These are phyloP conservation scores for Fallopia convolvulus DNA, from an alignment of 148 eudicot species.

Conservation along the genomic window DNA sequence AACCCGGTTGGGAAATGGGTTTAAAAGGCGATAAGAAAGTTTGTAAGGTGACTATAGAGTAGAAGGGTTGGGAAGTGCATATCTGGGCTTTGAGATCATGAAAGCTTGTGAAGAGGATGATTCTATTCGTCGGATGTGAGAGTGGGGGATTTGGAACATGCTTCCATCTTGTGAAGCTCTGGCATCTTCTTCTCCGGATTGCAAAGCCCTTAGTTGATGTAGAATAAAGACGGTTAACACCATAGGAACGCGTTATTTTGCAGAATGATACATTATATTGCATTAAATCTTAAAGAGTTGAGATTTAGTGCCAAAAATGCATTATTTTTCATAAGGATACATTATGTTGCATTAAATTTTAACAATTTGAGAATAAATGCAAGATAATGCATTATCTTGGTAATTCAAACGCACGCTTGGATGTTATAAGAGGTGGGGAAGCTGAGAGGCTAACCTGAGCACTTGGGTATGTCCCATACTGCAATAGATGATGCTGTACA, in stretches of 20 bases:
- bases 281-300: too few species aligned
- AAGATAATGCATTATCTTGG: too few species aligned
- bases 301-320: too few species aligned
- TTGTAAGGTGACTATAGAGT: neutral
- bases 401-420: too few species aligned
- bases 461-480: constrained; percentile 95
- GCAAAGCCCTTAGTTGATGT: constrained; percentile 58
- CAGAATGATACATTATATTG: too few species aligned
- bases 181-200: constrained; percentile 69
- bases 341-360: too few species aligned
- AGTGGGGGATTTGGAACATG: constrained; percentile 59
- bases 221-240: neutral
- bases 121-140: constrained; percentile 34
- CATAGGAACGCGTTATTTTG: neutral
- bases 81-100: neutral
- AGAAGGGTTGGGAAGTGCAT: neutral
- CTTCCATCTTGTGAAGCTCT: constrained; percentile 73
- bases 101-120: constrained; percentile 1
- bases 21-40: neutral
- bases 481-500: constrained; percentile 73
- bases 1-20: neutral
- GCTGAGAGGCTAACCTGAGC: constrained; percentile 58
- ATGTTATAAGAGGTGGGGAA: neutral
- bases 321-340: too few species aligned
- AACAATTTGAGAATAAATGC: too few species aligned